Base-by-base conservation (phyloP, 331 rosid species). In the Spiraea crenata region DNA sequence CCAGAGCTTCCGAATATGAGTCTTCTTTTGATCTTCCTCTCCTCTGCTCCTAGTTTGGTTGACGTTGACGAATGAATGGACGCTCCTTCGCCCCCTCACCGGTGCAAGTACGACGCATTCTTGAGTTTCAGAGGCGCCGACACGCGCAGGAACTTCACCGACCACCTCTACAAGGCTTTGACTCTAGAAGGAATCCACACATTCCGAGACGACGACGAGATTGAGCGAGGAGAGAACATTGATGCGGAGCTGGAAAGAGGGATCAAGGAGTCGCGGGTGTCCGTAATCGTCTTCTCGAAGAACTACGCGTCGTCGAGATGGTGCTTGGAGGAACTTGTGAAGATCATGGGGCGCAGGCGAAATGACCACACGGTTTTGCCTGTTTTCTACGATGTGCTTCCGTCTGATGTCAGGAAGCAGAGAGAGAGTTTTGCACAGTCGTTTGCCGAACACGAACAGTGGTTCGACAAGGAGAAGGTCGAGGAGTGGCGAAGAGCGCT, bases 251-350 rank as follows among this genome's bases (percentile, higher is more conserved):
- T 47, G 3, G 20, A 65, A 2, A 65, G 15, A 7, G 70, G 57
- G 4, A 65, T 65, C 47, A 19, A 25, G 7, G 70, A 65, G 41
- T 65, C 70, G 16, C 41, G 15, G 6, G 57, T 49, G 3, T 65
- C 70, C 8, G 16, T 65, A 47, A 48, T 65, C 35, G 70, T 65
- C 31, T 34, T 65, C 20, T 65, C 57, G 4, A 65, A 47, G 68
- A 7, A 49, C 57, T 65, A 65, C 0, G 70, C 70, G 47, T 65
- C 70, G 57, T 65, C 70, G 48, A 47, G 44, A 15, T 65, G 70
- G 70, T 65, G 70, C 68, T 45, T 63, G 51, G 50, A 63, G 8
- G 52, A 63, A 7, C 68, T 63, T 11, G 51, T 19, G 16, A 65
- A 31, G 70, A 65, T 65, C 55, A 65, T 47, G 57, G 12, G 48